Evolutionary conservation across 257 asterid genomes (phyloP).

Genomic region (Penstemon barbatus): DNA sequence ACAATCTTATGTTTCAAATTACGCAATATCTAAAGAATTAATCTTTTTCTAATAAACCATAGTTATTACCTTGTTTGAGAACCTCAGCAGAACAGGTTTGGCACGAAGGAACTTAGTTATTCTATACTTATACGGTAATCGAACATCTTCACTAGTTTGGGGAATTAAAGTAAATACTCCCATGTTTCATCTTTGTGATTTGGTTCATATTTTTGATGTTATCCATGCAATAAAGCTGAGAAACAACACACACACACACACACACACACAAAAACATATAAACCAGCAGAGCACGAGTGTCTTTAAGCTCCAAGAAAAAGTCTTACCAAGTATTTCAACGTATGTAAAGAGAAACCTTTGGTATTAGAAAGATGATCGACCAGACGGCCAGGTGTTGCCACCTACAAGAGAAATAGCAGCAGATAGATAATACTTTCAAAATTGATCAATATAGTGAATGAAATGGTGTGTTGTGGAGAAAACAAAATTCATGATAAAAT

Average conservation of each 20-base stretch:
- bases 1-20: conserved; percentile 5
- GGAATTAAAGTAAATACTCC: not conserved
- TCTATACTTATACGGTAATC: not conserved
- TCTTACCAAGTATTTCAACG: conserved; percentile 75
- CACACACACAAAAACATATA: not conserved
- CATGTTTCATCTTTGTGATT: not conserved
- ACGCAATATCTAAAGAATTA: not conserved
- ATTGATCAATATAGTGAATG: not conserved
- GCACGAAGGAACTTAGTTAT: not conserved
- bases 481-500: conserved; percentile 1
- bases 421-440: not conserved
- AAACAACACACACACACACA: not conserved
- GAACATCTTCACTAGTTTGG: not conserved
- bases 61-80: not conserved
- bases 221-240: not conserved
- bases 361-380: conserved; percentile 90
- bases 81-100: conserved; percentile 11
- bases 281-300: no score
- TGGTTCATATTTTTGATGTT: not conserved
- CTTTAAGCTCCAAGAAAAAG: conserved; percentile 17
- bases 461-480: not conserved
- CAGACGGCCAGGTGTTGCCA: conserved; percentile 97
- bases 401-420: conserved; percentile 42
- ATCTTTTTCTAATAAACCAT: conserved; percentile 4
- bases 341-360: conserved; percentile 79